A percentile compares a stretch with the other conserved stretches of the same genome.
Conservation (phyloP, 139 green algal genomes). For the Pseudopediastrum boryanum region DNA sequence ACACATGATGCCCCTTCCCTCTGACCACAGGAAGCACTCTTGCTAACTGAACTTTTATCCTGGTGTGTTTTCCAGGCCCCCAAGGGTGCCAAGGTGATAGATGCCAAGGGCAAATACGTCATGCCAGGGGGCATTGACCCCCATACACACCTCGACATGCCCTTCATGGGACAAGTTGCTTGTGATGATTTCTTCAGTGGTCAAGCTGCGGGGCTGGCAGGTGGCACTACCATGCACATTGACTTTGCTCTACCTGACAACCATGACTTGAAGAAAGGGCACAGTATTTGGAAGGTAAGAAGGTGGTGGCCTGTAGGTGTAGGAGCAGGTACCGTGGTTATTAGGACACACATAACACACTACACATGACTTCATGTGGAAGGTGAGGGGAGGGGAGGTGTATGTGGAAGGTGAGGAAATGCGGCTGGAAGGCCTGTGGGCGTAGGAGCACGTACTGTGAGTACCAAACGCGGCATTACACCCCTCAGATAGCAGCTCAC, state of each 20-base stretch:
- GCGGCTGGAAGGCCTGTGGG: too few relatives aligned
- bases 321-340: neutral
- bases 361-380: too few relatives aligned
- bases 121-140: slow-evolving; percentile 98
- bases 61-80: slow-evolving; percentile 31
- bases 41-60: neutral
- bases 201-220: slow-evolving; percentile 86
- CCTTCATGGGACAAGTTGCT: slow-evolving; percentile 87
- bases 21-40: neutral
- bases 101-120: slow-evolving; percentile 82
- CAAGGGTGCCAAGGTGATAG: slow-evolving; percentile 56
- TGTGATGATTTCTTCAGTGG: slow-evolving; percentile 70
- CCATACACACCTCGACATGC: slow-evolving; percentile 96
- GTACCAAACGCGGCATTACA: too few relatives aligned
- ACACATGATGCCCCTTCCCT: neutral
- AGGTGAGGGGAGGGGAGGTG: too few relatives aligned
- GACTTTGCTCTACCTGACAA: slow-evolving; percentile 93
- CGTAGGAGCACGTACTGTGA: too few relatives aligned
- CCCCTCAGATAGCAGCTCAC: too few relatives aligned
- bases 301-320: neutral
- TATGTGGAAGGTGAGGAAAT: too few relatives aligned
- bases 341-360: too few relatives aligned
- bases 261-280: slow-evolving; percentile 75
- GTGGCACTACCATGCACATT: slow-evolving; percentile 97
- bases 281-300: slow-evolving; percentile 56